Base-by-base conservation (phyloP, 2,329 filamentous ascomycete species). In the Ophiostoma quercus region DNA sequence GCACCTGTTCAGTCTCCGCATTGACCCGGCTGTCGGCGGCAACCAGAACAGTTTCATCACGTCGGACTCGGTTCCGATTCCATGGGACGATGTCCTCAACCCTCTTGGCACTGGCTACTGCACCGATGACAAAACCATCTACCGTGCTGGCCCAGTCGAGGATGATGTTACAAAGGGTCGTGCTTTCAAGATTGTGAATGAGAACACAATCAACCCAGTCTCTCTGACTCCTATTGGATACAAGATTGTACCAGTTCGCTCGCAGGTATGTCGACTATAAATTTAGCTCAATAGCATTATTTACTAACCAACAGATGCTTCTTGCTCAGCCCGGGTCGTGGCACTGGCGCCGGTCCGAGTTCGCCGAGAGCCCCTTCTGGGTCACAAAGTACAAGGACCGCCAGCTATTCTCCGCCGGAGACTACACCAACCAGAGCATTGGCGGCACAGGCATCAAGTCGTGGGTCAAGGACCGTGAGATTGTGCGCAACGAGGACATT, bases 1-100 rank as follows among this genome's bases (percentile, higher is more conserved):
- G 75, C 89, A 91, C 77, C 82, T 91, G 54, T 90, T 92, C 75
- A 84, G 81, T 25, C 78, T 87, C 47, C 83, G 88, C 0, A 85
- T 91, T 67, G 88, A 91, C 73, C 86, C 87, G 0, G 84, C 85
- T 1, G 80, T 90, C 57, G 70, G 69, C 5, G 70, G 70, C 57
- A 54, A 71, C n/a, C 22, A 43, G 22, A 87, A 90, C 73, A 86
- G 86, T 0, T 84, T 84, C 0, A 77, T 88, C 1, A 74, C 77
- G 0, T 71, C 80, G 0, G 78, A 81, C n/a, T 77, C 78, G 0
- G 72, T 75, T 5, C 66, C 79, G 0, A 79, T 88, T 74, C 82
- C 84, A 0, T 77, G 81, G 69, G 67, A 74, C 3, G 69, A 73
- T 0, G 63, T 69, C 7, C 34, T 67, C 37, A 88, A 88, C 73